These are phyloP conservation scores for Aureobasidium subglaciale DNA, from an alignment of 2,329 filamentous ascomycete genomes.

Conservation along the genomic window DNA sequence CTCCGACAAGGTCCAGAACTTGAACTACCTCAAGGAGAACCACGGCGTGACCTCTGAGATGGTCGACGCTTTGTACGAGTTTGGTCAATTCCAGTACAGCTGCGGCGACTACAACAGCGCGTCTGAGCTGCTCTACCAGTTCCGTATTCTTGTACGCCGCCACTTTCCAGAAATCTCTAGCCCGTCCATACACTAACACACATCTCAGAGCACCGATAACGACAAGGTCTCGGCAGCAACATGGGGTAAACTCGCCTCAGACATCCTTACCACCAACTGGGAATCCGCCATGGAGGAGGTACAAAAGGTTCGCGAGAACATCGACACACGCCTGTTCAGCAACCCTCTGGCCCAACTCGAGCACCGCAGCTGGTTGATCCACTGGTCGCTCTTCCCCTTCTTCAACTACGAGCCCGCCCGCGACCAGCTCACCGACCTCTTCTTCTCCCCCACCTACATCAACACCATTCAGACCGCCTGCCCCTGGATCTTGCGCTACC, in stretches of 20 bases:
- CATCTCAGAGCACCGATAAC: constrained; percentile 72
- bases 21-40: constrained; percentile 95
- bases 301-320: constrained; percentile 80
- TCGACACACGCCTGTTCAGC: constrained; percentile 92
- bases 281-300: constrained; percentile 87
- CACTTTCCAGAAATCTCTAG: not conserved
- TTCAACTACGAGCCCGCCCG: constrained; percentile 94
- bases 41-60: constrained; percentile 92
- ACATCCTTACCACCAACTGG: constrained; percentile 94
- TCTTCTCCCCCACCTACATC: constrained; percentile 96
- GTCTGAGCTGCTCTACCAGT: constrained; percentile 90
- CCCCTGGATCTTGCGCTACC: constrained; percentile 93
- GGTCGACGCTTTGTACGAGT: constrained; percentile 93
- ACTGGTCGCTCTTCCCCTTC: constrained; percentile 98
- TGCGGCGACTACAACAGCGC: constrained; percentile 89
- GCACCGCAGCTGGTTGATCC: constrained; percentile 93
- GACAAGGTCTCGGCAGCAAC: constrained; percentile 94
- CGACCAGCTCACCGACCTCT: constrained; percentile 86
- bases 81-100: constrained; percentile 95
- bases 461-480: constrained; percentile 98
- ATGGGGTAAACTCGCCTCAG: constrained; percentile 95
- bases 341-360: constrained; percentile 92
- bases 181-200: constrained; percentile 4
- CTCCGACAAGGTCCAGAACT: constrained; percentile 96
- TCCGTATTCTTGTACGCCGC: constrained; percentile 66